These are phyloP conservation scores for Metarhizium rileyi DNA, from an alignment of 2,329 filamentous ascomycete genomes.

Conservation along the genomic window DNA sequence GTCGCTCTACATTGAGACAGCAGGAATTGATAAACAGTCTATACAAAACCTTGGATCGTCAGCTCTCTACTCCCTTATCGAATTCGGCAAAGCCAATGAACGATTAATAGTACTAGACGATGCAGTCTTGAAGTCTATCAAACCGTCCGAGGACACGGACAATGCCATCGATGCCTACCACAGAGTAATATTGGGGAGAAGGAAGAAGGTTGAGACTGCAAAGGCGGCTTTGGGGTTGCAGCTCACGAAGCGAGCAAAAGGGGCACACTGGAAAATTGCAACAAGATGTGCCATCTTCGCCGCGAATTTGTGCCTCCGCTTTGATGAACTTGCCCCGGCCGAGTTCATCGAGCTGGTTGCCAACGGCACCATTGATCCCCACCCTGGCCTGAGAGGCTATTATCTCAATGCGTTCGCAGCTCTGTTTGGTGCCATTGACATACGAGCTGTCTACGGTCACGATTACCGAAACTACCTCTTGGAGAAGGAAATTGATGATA, in stretches of 20 bases:
- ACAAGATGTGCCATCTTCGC: constrained; percentile 84
- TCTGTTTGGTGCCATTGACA: constrained; percentile 77
- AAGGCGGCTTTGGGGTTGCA: constrained; percentile 76
- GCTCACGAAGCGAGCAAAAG: constrained; percentile 64
- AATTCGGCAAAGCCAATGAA: constrained; percentile 84
- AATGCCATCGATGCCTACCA: constrained; percentile 50
- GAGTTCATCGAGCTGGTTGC: constrained; percentile 77
- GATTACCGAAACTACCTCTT: constrained; percentile 79
- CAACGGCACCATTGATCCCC: constrained; percentile 76
- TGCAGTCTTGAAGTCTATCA: constrained; percentile 59
- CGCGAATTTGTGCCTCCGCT: constrained; percentile 82
- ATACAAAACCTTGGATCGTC: constrained; percentile 81
- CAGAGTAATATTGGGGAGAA: constrained; percentile 64
- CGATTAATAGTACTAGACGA: constrained; percentile 75
- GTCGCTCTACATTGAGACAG: constrained; percentile 80
- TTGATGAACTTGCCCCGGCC: constrained; percentile 73
- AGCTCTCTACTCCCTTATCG: constrained; percentile 76
- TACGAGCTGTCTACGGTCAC: constrained; percentile 76
- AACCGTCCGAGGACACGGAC: constrained; percentile 55
- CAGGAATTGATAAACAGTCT: constrained; percentile 83
- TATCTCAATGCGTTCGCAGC: constrained; percentile 70
- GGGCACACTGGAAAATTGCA: constrained; percentile 94
- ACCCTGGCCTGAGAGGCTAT: constrained; percentile 73
- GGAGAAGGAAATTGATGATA: constrained; percentile 61
- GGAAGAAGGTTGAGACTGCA: constrained; percentile 68